These are phyloP conservation scores for Phytomonas francai DNA, from an alignment of 208 protist species.

Conservation along the genomic window DNA sequence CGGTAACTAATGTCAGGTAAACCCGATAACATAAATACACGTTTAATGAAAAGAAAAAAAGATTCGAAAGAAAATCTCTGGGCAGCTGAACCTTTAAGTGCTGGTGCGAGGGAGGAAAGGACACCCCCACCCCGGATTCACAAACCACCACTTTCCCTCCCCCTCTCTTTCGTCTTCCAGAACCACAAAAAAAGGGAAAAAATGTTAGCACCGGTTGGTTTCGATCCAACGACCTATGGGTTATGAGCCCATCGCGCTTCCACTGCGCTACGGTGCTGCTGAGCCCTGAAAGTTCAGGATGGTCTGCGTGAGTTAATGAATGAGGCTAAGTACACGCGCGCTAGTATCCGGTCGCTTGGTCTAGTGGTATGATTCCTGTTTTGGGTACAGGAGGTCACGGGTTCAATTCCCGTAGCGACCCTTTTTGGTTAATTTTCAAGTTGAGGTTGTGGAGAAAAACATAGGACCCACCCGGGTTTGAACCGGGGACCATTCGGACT, in stretches of 20 bases:
- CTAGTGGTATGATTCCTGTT: slow-evolving; percentile 92
- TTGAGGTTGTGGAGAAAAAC: slow-evolving; percentile 24
- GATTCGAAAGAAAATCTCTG: neutral
- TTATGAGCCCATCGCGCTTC: slow-evolving; percentile 93
- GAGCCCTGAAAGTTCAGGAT: neutral
- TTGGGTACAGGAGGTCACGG: slow-evolving; percentile 91
- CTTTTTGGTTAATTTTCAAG: slow-evolving; percentile 20
- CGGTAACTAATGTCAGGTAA: neutral
- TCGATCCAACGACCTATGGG: slow-evolving; percentile 93
- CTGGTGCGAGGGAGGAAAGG: too few relatives aligned
- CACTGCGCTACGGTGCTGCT: slow-evolving; percentile 90
- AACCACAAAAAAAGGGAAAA: slow-evolving; percentile 14
- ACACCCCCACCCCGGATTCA: too few relatives aligned
- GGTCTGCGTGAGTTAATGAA: slow-evolving; percentile 1
- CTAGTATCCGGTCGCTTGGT: slow-evolving; percentile 66
- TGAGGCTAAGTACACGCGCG: neutral
- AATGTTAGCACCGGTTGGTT: slow-evolving; percentile 89
- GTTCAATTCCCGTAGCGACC: slow-evolving; percentile 91
- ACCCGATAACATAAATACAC: neutral
- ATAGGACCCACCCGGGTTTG: slow-evolving; percentile 91
- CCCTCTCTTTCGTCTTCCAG: neutral
- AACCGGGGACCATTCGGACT: slow-evolving; percentile 93
- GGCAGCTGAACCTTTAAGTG: neutral
- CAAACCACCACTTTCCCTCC: neutral
- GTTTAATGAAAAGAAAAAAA: neutral